Conservation (phyloP, 257 asterid species). For the Solanum paucissectum region DNA sequence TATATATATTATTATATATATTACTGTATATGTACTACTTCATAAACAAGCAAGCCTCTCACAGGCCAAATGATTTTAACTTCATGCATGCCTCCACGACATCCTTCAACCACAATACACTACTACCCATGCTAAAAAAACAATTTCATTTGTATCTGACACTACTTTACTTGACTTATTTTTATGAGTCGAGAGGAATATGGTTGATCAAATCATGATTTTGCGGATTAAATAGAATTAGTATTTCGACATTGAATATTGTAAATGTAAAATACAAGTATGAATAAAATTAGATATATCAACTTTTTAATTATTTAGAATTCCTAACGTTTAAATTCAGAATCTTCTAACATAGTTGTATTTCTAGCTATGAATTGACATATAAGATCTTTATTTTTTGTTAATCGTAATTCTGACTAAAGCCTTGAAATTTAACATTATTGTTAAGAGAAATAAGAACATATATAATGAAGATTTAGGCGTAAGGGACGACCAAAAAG, state of each 20-base stretch:
- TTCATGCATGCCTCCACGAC: not conserved
- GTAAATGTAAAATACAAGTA: fast-evolving
- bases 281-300: not conserved
- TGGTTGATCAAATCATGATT: not conserved
- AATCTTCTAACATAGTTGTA: not conserved
- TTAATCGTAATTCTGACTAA: not conserved
- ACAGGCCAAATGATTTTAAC: not conserved
- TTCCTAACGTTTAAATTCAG: not conserved
- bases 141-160: not conserved
- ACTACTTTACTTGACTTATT: not conserved
- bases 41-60: not conserved
- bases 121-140: not conserved
- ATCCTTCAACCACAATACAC: not conserved
- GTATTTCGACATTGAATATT: not conserved
- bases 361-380: not conserved
- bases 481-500: not conserved
- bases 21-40: not conserved
- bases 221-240: not conserved
- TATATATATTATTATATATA: not conserved
- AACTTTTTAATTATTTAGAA: not conserved
- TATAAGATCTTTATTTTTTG: not conserved
- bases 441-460: not conserved
- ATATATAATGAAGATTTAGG: not conserved
- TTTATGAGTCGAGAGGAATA: not conserved
- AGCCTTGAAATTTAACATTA: not conserved